Conservation (phyloP, 2,329 filamentous ascomycete genomes). For the Akanthomyces uredinophilus region DNA sequence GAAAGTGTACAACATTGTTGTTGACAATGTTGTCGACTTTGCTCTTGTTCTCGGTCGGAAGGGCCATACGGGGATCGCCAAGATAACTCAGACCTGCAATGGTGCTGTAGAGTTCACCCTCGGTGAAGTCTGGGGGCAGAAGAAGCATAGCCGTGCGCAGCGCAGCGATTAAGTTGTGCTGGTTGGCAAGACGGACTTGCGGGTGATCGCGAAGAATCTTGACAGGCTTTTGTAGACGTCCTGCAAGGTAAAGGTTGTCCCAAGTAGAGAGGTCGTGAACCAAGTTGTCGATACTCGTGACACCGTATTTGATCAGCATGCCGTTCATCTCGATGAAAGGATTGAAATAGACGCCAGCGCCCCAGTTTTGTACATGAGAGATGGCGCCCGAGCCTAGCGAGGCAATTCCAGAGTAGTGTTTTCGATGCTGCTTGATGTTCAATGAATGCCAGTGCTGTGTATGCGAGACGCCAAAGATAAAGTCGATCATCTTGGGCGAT, state of each 20-base stretch:
- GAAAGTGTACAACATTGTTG: conserved; percentile 87
- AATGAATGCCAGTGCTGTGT: conserved; percentile 96
- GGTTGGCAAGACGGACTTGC: conserved; percentile 85
- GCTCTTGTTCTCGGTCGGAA: conserved; percentile 82
- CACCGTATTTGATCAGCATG: conserved; percentile 94
- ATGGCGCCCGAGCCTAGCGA: conserved; percentile 80
- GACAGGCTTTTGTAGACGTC: conserved; percentile 92
- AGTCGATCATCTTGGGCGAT: conserved; percentile 94
- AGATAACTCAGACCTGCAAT: conserved; percentile 92
- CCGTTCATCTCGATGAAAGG: conserved; percentile 93
- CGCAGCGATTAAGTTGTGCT: conserved; percentile 90
- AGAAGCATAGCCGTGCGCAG: conserved; percentile 84
- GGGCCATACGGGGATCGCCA: conserved; percentile 90
- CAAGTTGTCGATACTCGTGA: conserved; percentile 88
- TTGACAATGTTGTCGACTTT: conserved; percentile 94
- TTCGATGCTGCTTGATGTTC: conserved; percentile 80
- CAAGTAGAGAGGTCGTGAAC: conserved; percentile 82
- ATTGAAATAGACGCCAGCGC: conserved; percentile 96
- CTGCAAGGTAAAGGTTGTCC: conserved; percentile 95
- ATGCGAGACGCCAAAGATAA: conserved; percentile 93
- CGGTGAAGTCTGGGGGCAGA: conserved; percentile 77
- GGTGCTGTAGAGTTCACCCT: conserved; percentile 81
- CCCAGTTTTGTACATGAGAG: conserved; percentile 82
- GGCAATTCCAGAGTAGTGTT: conserved; percentile 87
- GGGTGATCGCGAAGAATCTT: conserved; percentile 96